Evolutionary conservation across 495 filamentous ascomycete genomes (phyloP).

Genomic region (Penicillium lagena): DNA sequence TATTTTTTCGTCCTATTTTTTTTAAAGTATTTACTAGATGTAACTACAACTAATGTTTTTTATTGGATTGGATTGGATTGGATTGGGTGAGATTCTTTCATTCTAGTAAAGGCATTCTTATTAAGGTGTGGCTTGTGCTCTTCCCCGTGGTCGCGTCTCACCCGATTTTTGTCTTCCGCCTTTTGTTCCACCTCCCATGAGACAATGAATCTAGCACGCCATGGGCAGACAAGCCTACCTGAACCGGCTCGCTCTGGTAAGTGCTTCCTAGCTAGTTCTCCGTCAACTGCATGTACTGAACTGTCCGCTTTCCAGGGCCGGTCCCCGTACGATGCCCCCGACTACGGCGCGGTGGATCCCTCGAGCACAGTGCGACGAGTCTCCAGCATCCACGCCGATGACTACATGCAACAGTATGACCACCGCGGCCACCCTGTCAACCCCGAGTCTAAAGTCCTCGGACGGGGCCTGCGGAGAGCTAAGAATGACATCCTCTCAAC

Average conservation of each 20-base stretch:
- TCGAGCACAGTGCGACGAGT: constrained; percentile 16
- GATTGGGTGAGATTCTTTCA: too few relatives aligned
- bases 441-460: constrained; percentile 40
- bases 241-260: constrained; percentile 48
- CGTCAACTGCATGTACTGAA: too few relatives aligned
- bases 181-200: neutral
- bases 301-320: constrained; percentile 47
- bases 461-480: constrained; percentile 40
- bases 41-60: too few relatives aligned
- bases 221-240: constrained; percentile 49
- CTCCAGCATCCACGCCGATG: constrained; percentile 37
- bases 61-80: too few relatives aligned
- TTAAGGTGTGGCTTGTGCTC: neutral
- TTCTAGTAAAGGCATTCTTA: too few relatives aligned
- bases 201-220: neutral
- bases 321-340: constrained; percentile 63
- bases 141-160: neutral
- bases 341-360: constrained; percentile 12
- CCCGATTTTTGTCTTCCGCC: neutral
- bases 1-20: too few relatives aligned
- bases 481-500: constrained; percentile 54
- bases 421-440: constrained; percentile 64
- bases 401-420: constrained; percentile 60
- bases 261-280: constrained; percentile 1
- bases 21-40: too few relatives aligned